These are phyloP conservation scores for Amanita pseudoporphyria DNA, from an alignment of 768 basidiomycete species.

Conservation along the genomic window DNA sequence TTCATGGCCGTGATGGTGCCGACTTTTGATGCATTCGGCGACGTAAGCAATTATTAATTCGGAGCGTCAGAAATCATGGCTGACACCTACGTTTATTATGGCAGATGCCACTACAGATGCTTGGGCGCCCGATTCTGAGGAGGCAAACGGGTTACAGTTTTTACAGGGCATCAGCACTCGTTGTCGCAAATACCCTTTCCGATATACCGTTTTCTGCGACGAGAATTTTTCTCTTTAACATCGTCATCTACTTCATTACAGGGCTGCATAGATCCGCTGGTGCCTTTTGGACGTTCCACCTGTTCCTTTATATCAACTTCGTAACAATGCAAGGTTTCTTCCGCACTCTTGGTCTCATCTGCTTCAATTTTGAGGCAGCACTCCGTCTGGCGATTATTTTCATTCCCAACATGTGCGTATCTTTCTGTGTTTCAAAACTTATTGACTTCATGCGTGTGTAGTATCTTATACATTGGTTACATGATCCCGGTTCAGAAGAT, in stretches of 20 bases:
- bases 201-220: constrained; percentile 61
- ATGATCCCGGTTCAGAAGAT: constrained; percentile 57
- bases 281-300: constrained; percentile 47
- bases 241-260: constrained; percentile 64
- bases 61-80: background rate
- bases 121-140: constrained; percentile 66
- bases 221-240: constrained; percentile 49
- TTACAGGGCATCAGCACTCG: constrained; percentile 56
- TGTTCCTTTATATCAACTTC: constrained; percentile 56
- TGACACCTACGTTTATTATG: constrained; percentile 17
- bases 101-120: constrained; percentile 68
- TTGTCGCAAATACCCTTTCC: constrained; percentile 56
- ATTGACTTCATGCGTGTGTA: constrained; percentile 9
- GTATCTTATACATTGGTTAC: constrained; percentile 64
- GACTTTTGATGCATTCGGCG: constrained; percentile 64
- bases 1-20: constrained; percentile 62
- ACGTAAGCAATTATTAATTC: constrained; percentile 36
- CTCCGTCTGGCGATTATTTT: constrained; percentile 54
- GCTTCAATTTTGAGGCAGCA: constrained; percentile 35
- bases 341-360: constrained; percentile 54
- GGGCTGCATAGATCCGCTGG: constrained; percentile 34
- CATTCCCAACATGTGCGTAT: constrained; percentile 54
- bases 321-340: constrained; percentile 81
- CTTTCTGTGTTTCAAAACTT: background rate
- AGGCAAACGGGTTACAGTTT: constrained; percentile 61